Evolutionary conservation across 768 basidiomycete species (phyloP), one percentile per base, ranked within the genome.

Genomic region (Boletus rufocinnamomeus): DNA sequence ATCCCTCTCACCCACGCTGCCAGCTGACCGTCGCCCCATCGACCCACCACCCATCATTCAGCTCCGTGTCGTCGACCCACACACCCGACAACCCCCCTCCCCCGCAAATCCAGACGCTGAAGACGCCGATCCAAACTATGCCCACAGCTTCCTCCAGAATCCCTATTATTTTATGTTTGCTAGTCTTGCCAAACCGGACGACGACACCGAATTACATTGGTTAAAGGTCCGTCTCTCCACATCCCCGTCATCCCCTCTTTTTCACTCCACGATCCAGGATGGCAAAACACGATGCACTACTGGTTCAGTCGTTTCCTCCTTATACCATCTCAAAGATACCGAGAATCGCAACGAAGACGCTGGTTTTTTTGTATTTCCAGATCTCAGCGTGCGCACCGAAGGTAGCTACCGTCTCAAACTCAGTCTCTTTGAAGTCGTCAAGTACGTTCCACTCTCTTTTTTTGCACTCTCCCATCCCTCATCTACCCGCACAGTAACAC

Each of bases 11-110:
- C 47, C 44, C 58, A 40, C 52, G 4, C 25, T 35, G n/a, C 37
- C 76, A 90, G 94, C 93, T 55, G 95, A 96, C 81, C 84, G 95
- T n/a, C 82, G 95, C 38, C 95, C 95, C 3, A 94, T 98, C 70
- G 95, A 98, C 79, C 95, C 95, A 0, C 94, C 95, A 1, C 95
- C 95, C 19, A 95, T 98, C 75, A 87, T 98, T n/a, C 93, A 96
- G 73, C 85, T 98, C 9, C 86, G 89, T 54, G 91, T 97, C 54
- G 79, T 92, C 65, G 89, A 94, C 75, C 86, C 84, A 10, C 66
- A 75, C 28, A 69, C 72, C 34, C 76, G 70, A 30, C 69, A 69
- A 27, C 72, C 69, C 0, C 73, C 73, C 13, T 62, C 63, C 11
- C 58, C 70, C 0, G 57, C 64, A 4, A 71, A 74, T 7, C 63